Conservation (phyloP, 202 grass and related monocot genomes). For the Hordeum pubiflorum region DNA sequence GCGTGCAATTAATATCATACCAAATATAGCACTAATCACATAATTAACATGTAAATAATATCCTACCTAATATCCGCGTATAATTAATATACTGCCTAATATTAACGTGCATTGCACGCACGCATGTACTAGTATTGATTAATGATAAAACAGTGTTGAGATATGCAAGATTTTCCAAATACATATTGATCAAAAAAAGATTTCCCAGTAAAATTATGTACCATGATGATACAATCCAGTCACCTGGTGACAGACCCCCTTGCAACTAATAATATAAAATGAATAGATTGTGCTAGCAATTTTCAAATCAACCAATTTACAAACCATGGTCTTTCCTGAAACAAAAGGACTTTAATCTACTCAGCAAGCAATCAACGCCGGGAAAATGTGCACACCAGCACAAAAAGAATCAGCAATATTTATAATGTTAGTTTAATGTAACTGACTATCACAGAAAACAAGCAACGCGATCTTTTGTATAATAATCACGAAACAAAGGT, state of each 20-base stretch:
- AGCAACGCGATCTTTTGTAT: not conserved
- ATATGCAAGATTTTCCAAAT: not conserved
- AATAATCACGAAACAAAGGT: not conserved
- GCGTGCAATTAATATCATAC: too few species aligned
- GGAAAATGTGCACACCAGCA: not conserved
- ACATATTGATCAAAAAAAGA: not conserved
- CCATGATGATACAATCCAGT: not conserved
- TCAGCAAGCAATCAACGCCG: not conserved
- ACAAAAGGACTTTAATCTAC: not conserved
- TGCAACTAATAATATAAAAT: not conserved
- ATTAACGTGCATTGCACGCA: too few species aligned
- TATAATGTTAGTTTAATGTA: not conserved
- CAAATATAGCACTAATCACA: too few species aligned
- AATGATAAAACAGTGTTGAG: not conserved
- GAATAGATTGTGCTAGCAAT: not conserved
- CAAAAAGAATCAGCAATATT: not conserved
- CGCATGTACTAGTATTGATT: not conserved
- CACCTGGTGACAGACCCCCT: not conserved
- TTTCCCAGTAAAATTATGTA: not conserved
- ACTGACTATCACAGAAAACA: not conserved
- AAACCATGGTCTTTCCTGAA: not conserved
- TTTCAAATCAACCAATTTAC: not conserved
- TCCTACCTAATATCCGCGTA: too few species aligned
- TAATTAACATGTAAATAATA: too few species aligned
- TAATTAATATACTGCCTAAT: too few species aligned